These are phyloP conservation scores for Psidium friedrichsthalianum DNA, from an alignment of 345 rosid species.

Conservation along the genomic window DNA sequence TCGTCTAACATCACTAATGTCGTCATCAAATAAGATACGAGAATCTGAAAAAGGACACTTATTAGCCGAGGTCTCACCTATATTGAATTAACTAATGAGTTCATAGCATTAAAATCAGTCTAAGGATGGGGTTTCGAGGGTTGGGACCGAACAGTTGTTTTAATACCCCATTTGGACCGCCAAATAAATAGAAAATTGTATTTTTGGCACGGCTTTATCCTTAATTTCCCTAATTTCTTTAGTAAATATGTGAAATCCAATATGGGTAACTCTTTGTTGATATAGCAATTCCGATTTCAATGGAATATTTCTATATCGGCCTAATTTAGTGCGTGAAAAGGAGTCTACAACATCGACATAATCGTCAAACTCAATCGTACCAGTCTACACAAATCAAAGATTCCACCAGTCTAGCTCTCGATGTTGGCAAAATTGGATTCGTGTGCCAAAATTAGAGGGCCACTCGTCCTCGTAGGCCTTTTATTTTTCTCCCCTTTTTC, in stretches of 20 bases:
- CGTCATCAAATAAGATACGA: not conserved
- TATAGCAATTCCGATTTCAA: not conserved
- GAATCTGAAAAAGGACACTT: not conserved
- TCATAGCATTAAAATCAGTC: not conserved
- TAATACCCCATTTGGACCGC: not conserved
- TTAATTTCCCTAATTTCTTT: not conserved
- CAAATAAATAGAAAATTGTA: not conserved
- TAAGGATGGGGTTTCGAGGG: not conserved
- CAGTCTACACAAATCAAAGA: not conserved
- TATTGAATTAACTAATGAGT: not conserved
- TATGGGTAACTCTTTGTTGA: not conserved
- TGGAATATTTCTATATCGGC: not conserved
- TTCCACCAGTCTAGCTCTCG: not conserved
- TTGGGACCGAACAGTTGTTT: not conserved
- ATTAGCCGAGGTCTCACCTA: not conserved
- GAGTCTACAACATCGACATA: not conserved
- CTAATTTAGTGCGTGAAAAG: not conserved
- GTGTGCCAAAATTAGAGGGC: not conserved
- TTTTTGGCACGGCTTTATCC: not conserved
- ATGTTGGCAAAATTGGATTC: not conserved
- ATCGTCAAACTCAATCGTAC: not conserved
- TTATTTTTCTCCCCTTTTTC: not conserved
- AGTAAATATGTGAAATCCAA: not conserved
- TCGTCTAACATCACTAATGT: not conserved
- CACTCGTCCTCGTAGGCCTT: not conserved